Evolutionary conservation across 1,284 basidiomycete genomes (phyloP).

Genomic region (Pseudozyma sp.): DNA sequence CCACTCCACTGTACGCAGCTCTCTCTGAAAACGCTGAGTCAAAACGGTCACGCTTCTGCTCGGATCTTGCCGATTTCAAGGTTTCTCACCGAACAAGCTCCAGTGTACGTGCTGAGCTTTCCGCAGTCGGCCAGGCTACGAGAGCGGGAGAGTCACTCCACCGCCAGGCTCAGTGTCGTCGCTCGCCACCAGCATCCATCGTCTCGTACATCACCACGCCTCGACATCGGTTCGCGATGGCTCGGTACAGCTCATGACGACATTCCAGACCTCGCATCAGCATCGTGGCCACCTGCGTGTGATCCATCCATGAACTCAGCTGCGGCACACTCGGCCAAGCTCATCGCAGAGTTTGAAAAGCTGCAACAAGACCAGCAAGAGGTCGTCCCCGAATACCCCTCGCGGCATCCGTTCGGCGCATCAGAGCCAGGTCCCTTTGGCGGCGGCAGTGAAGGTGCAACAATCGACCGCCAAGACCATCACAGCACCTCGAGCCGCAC

Average conservation of each 20-base stretch:
- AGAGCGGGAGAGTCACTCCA: too few relatives aligned
- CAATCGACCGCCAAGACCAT: background rate
- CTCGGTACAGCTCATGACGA: background rate
- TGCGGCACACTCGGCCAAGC: slow-evolving; percentile 35
- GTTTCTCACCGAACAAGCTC: too few relatives aligned
- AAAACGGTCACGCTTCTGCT: too few relatives aligned
- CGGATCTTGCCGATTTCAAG: too few relatives aligned
- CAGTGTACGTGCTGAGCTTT: background rate
- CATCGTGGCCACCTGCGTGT: background rate
- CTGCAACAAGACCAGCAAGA: slow-evolving; percentile 11
- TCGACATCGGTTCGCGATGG: background rate
- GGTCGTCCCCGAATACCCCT: slow-evolving; percentile 20
- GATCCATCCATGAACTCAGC: slow-evolving; percentile 36
- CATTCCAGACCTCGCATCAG: background rate
- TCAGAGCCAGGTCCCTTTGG: slow-evolving; percentile 35
- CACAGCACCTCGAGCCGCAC: background rate
- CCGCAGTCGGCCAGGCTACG: too few relatives aligned
- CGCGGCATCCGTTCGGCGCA: slow-evolving; percentile 41
- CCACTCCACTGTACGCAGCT: too few relatives aligned
- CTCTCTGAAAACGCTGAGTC: too few relatives aligned
- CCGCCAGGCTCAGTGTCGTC: too few relatives aligned
- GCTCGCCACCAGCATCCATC: background rate
- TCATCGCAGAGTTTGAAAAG: slow-evolving; percentile 50
- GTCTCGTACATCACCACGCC: background rate
- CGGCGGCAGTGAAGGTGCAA: slow-evolving; percentile 34